Evolutionary conservation across 2,329 filamentous ascomycete genomes (phyloP).

Genomic region (Ceratocystis ficicola): DNA sequence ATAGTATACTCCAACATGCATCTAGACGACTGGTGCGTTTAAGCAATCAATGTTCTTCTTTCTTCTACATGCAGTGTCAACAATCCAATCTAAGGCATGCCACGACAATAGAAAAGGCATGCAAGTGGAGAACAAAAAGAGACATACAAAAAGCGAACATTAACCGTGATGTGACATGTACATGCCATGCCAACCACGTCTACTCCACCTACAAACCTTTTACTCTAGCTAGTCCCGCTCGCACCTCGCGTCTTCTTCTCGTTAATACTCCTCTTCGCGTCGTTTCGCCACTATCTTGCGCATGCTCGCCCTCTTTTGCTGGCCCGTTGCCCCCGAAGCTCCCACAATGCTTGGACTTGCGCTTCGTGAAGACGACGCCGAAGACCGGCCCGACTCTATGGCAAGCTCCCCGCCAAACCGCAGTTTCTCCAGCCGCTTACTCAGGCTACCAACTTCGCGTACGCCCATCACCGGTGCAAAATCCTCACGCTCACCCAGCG

Average conservation of each 20-base stretch:
- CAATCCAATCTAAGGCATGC: not conserved
- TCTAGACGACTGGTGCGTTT: not conserved
- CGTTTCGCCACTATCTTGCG: constrained; percentile 13
- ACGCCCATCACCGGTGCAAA: constrained; percentile 25
- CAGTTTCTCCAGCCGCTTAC: constrained; percentile 17
- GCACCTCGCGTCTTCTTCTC: not conserved
- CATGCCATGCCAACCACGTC: not conserved
- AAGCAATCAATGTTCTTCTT: not conserved
- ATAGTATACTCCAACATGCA: not conserved
- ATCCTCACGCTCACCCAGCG: constrained; percentile 44
- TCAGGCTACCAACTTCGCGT: constrained; percentile 15
- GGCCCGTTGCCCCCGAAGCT: not conserved
- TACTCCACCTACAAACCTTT: not conserved
- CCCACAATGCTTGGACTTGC: constrained; percentile 3
- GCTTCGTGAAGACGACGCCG: not conserved
- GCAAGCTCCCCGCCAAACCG: constrained; percentile 6
- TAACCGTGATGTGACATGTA: not conserved
- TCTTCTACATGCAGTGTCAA: not conserved
- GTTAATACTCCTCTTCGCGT: constrained; percentile 12
- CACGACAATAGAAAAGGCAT: not conserved
- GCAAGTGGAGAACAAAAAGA: not conserved
- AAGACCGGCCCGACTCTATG: not conserved
- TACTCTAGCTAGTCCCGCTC: not conserved
- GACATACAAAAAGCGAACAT: not conserved
- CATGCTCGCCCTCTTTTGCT: constrained; percentile 12